Evolutionary conservation across 1,284 basidiomycete genomes (phyloP).

Genomic region (Cryptococcus sp.): DNA sequence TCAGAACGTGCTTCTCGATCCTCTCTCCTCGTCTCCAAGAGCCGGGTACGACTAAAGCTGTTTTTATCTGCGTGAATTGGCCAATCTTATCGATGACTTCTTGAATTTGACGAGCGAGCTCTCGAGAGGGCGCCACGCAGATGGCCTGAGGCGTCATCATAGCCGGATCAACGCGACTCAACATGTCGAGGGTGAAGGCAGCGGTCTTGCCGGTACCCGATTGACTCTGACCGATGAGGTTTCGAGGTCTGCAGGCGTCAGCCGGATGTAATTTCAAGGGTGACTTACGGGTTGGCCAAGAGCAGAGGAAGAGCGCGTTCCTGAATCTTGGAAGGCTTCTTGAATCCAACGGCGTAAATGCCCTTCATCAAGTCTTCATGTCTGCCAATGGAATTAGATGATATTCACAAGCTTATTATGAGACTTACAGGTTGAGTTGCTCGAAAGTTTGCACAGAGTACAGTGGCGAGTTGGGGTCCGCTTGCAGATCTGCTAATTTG

Average conservation of each 20-base stretch:
- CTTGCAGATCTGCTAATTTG: conserved; percentile 95
- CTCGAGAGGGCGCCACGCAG: conserved; percentile 91
- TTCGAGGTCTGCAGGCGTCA: conserved; percentile 69
- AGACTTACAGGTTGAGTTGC: conserved; percentile 80
- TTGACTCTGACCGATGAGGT: conserved; percentile 99
- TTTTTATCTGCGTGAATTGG: conserved; percentile 88
- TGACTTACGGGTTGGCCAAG: conserved; percentile 79
- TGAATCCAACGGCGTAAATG: conserved; percentile 95
- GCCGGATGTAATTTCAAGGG: not conserved
- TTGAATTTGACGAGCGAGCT: conserved; percentile 97
- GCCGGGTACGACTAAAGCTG: conserved; percentile 93
- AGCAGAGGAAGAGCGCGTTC: conserved; percentile 93
- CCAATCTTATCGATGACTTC: conserved; percentile 92
- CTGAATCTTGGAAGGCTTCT: conserved; percentile 98
- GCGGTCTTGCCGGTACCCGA: conserved; percentile 99
- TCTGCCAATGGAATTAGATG: conserved; percentile 54
- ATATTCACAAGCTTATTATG: not conserved
- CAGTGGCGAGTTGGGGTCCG: conserved; percentile 91
- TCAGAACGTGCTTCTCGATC: conserved; percentile 85
- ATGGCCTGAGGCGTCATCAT: conserved; percentile 87
- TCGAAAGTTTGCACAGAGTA: conserved; percentile 95
- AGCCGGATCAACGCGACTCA: conserved; percentile 86
- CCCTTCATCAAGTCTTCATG: conserved; percentile 90
- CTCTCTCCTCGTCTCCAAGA: conserved; percentile 57
- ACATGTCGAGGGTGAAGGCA: conserved; percentile 96